A percentile compares a stretch with the other conserved stretches of the same genome.
Conservation (phyloP, 2,329 filamentous ascomycete species). For the Ophiostoma pallidulum region DNA sequence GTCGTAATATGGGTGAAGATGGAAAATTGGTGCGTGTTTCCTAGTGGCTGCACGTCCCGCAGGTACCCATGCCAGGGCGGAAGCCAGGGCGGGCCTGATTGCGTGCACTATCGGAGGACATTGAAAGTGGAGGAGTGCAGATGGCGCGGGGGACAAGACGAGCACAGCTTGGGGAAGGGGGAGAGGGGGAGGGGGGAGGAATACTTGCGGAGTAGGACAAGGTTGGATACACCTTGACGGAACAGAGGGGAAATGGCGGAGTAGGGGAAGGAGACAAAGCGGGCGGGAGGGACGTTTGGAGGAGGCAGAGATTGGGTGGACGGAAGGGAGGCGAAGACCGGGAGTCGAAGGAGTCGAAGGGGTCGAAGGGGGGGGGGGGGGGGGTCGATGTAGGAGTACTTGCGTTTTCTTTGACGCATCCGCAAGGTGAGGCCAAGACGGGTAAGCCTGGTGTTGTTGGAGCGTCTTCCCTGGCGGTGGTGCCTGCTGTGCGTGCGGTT, state of each 20-base stretch:
- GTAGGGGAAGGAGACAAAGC: slow-evolving; percentile 14
- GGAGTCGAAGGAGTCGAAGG: no score
- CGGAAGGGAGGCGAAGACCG: slow-evolving; percentile 9
- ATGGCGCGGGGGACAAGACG: slow-evolving; percentile 7
- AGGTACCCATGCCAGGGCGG: slow-evolving; percentile 3
- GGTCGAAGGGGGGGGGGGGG: no score
- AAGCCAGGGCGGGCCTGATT: not conserved
- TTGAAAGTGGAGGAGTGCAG: slow-evolving; percentile 4
- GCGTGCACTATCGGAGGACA: slow-evolving; percentile 1
- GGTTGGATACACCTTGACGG: not conserved
- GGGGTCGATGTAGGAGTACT: slow-evolving; percentile 8
- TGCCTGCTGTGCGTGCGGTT: no score
- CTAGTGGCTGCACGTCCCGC: slow-evolving; percentile 8
- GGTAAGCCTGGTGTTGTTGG: no score
- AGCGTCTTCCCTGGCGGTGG: no score
- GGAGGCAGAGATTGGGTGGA: slow-evolving; percentile 11
- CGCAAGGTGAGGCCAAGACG: not conserved
- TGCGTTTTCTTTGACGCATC: not conserved
- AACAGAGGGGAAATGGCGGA: slow-evolving; percentile 10
- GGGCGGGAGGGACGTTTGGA: slow-evolving; percentile 7
- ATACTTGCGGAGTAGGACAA: not conserved
- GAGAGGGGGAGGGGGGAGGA: not conserved
- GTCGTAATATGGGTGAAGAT: no score
- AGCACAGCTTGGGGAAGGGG: no score
- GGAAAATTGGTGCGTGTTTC: not conserved